Conservation (phyloP, 2,329 filamentous ascomycete genomes). For the Akanthomyces muscarius region DNA sequence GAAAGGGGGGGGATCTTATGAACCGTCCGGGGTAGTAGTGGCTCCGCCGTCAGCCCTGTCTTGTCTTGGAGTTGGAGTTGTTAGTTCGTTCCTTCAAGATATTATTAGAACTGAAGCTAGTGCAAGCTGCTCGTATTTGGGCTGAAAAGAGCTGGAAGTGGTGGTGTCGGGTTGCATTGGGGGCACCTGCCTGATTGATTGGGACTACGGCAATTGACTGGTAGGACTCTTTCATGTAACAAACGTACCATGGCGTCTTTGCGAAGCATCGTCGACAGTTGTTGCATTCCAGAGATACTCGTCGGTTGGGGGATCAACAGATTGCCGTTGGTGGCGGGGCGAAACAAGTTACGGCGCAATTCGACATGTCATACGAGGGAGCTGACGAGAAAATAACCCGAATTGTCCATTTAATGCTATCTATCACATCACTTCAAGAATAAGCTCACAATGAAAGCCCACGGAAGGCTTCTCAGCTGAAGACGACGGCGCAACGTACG, state of each 20-base stretch:
- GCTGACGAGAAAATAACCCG: no score
- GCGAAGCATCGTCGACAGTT: neutral
- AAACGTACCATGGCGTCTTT: neutral
- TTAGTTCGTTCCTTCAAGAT: neutral
- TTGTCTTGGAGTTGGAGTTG: neutral
- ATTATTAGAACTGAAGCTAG: conserved; percentile 10
- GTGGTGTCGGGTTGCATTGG: conserved; percentile 6
- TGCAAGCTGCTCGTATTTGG: conserved; percentile 5
- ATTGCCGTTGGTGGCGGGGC: no score
- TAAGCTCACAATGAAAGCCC: no score
- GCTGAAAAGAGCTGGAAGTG: neutral
- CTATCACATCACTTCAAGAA: no score
- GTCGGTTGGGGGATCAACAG: no score
- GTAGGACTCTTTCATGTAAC: neutral
- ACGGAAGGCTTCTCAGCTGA: no score
- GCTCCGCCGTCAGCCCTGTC: conserved; percentile 2
- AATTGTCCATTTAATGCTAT: no score
- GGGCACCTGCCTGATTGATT: no score
- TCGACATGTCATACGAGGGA: no score
- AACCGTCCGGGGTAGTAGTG: neutral
- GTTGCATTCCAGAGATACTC: neutral
- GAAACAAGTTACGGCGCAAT: no score
- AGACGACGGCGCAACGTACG: neutral
- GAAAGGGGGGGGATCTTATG: neutral
- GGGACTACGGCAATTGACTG: neutral